Base-by-base conservation (phyloP, 23 red algal genomes). In the Chondrus crispus region DNA sequence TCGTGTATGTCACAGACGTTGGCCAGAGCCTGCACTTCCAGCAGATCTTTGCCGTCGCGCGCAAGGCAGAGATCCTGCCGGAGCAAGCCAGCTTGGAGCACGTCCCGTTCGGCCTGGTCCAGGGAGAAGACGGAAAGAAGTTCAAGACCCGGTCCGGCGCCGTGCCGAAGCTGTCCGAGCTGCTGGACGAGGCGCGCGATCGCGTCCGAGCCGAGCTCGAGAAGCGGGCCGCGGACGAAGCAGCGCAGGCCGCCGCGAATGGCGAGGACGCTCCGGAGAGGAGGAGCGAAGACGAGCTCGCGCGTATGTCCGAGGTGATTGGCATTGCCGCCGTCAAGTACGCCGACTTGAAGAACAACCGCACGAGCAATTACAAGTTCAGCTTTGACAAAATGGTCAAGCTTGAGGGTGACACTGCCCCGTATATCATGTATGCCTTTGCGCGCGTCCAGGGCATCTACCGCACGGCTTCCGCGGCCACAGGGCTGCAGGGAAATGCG, bases 371-470 rank as follows among this genome's bases (percentile, higher is more conserved):
- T 81, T 99, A 99, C 89, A 90, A 94, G 63, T 99, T 99, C 80
- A 93, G 88, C 44, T 99, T 93, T 70, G 92, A 96, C 73, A 99
- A 99, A 74, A 99, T 99, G 97, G 89, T 99, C 12, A 91, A 88
- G 35, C 62, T 99, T 60, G 68, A 94, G 74, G 97, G 97, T 55
- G 90, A 99, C 62, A 99, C 97, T 30, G 97, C 97, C 20, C 97
- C 97, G 19, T 99, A 96, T 45, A 96, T 99, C 74, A 85, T 99
- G 89, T 99, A 99, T 55, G 97, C 94, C 4, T 99, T 93, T 74
- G 89, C 94, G 20, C 63, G 97, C 12, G 91, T 96, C 5, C 94
- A 95, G 70, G 97, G 94, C 43, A 99, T 96, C 16, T 95, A 94
- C 50, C 95, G 94, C 60, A 96, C 93, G 35, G 95, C 91, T 9